Evolutionary conservation across 2,329 filamentous ascomycete genomes (phyloP).

Genomic region (Claviceps sp.): DNA sequence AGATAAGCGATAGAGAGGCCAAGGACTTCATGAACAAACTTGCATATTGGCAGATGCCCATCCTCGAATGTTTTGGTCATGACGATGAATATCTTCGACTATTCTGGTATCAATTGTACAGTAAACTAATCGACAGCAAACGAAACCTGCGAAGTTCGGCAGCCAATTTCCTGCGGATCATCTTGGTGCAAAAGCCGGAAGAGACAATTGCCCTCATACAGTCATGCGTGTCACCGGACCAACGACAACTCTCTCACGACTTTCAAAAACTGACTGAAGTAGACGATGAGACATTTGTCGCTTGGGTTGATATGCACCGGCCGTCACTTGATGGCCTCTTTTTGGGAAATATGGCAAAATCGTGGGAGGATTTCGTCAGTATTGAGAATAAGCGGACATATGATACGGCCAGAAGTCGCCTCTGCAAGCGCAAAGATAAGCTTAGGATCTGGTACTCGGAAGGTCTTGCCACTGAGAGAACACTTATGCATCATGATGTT

Average conservation of each 20-base stretch:
- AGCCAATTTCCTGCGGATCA: slow-evolving; percentile 77
- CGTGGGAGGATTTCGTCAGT: slow-evolving; percentile 79
- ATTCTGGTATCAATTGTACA: slow-evolving; percentile 86
- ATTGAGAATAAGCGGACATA: slow-evolving; percentile 70
- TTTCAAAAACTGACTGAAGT: slow-evolving; percentile 78
- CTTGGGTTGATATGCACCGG: slow-evolving; percentile 77
- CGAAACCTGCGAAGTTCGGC: slow-evolving; percentile 58
- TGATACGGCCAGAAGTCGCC: slow-evolving; percentile 56
- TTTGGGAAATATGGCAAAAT: slow-evolving; percentile 63
- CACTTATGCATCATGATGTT: slow-evolving; percentile 69
- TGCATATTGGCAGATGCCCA: slow-evolving; percentile 89
- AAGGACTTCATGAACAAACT: slow-evolving; percentile 70
- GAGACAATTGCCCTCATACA: slow-evolving; percentile 65
- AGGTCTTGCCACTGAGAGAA: slow-evolving; percentile 53
- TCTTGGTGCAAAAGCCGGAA: slow-evolving; percentile 83
- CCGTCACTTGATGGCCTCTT: slow-evolving; percentile 71
- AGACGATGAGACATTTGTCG: slow-evolving; percentile 76
- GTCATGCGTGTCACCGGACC: slow-evolving; percentile 56
- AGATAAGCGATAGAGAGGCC: slow-evolving; percentile 46
- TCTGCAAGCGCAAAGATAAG: slow-evolving; percentile 67
- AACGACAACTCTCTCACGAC: slow-evolving; percentile 56
- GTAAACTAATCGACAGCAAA: slow-evolving; percentile 64
- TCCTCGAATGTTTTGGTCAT: slow-evolving; percentile 62
- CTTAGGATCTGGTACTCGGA: slow-evolving; percentile 69
- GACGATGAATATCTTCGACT: slow-evolving; percentile 76